Conservation (phyloP, 768 basidiomycete genomes). For the Calocybe indica region DNA sequence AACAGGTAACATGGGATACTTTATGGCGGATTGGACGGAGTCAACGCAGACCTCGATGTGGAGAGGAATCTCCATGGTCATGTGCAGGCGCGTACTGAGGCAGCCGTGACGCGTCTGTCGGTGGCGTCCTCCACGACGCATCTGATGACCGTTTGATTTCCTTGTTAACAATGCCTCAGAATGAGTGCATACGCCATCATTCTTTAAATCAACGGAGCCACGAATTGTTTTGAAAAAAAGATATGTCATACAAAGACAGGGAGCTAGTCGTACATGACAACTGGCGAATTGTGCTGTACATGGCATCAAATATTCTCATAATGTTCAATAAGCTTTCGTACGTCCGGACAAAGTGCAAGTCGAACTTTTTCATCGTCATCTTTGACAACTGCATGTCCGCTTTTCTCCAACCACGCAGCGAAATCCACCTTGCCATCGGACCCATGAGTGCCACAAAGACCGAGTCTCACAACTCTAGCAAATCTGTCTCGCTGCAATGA, state of each 20-base stretch:
- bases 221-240: no score
- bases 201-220: not conserved
- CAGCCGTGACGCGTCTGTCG: slow-evolving; percentile 37
- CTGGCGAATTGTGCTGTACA: no score
- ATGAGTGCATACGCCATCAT: slow-evolving; percentile 23
- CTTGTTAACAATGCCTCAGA: slow-evolving; percentile 59
- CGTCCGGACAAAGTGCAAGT: slow-evolving; percentile 62
- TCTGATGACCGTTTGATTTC: slow-evolving; percentile 40
- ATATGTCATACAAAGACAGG: no score
- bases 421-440: slow-evolving; percentile 29
- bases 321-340: slow-evolving; percentile 51
- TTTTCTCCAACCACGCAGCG: slow-evolving; percentile 51
- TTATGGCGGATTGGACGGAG: slow-evolving; percentile 64
- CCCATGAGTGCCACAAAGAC: slow-evolving; percentile 20
- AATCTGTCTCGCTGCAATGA: slow-evolving; percentile 57
- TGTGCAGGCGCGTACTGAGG: slow-evolving; percentile 7
- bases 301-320: slow-evolving; percentile 36
- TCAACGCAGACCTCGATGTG: slow-evolving; percentile 70
- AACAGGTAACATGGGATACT: slow-evolving; percentile 33
- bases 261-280: not conserved
- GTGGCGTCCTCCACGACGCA: no score
- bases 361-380: slow-evolving; percentile 61
- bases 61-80: slow-evolving; percentile 8
- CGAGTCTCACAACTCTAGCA: slow-evolving; percentile 49
- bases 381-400: slow-evolving; percentile 38